Evolutionary conservation across 768 basidiomycete species (phyloP).

Genomic region (Auricularia sp.): DNA sequence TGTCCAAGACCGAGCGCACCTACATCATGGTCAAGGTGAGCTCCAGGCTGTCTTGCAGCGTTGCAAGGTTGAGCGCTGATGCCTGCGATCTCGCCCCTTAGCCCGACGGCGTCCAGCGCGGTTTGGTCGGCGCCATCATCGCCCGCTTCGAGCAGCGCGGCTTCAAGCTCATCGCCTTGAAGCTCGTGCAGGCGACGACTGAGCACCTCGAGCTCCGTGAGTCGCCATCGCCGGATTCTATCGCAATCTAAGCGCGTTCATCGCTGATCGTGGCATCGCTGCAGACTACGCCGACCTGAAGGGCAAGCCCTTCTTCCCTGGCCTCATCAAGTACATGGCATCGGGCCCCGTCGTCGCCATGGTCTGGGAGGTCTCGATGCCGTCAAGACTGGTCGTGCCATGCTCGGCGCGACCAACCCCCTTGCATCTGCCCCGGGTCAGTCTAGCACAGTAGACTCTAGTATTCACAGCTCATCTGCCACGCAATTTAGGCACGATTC

Average conservation of each 20-base stretch:
- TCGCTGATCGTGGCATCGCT: constrained; percentile 5
- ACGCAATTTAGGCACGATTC: constrained; percentile 59
- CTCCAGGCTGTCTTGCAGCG: not conserved
- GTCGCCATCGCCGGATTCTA: constrained; percentile 9
- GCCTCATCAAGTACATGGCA: constrained; percentile 92
- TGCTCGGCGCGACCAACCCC: constrained; percentile 97
- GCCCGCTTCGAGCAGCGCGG: constrained; percentile 94
- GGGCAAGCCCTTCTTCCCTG: constrained; percentile 92
- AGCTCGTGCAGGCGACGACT: constrained; percentile 70
- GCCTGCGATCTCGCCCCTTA: constrained; percentile 22
- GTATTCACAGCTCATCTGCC: not conserved
- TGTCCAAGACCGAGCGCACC: constrained; percentile 78
- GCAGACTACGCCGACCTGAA: constrained; percentile 94
- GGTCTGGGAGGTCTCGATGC: constrained; percentile 90
- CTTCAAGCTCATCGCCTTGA: constrained; percentile 93
- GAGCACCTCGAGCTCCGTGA: constrained; percentile 87
- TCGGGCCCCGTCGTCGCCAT: constrained; percentile 92
- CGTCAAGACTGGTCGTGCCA: constrained; percentile 89
- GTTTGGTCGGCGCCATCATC: constrained; percentile 92
- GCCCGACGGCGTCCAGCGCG: constrained; percentile 99
- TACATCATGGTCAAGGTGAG: constrained; percentile 99
- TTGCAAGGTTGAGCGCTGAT: constrained; percentile 5
- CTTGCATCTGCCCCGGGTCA: constrained; percentile 76
- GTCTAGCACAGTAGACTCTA: constrained; percentile 16
- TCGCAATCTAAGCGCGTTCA: constrained; percentile 1